Evolutionary conservation across 1,284 basidiomycete species (phyloP).

Genomic region (Irpex sp.): DNA sequence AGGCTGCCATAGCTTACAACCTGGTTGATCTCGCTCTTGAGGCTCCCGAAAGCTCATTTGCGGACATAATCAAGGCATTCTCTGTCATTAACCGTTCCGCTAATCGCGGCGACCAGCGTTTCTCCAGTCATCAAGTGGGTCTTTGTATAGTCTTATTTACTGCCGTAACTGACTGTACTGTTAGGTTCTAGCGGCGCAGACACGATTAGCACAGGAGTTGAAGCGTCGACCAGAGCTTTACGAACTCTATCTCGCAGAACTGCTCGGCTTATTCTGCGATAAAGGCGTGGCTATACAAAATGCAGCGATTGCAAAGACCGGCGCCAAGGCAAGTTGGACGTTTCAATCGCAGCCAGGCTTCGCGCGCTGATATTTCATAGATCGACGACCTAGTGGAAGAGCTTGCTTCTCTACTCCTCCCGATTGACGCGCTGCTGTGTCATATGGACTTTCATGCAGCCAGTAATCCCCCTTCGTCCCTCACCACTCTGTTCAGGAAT

Average conservation of each 20-base stretch:
- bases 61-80: conserved; percentile 84
- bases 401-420: conserved; percentile 81
- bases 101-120: conserved; percentile 81
- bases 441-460: conserved; percentile 75
- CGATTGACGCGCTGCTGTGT: conserved; percentile 86
- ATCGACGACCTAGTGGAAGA: conserved; percentile 85
- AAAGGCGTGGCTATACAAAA: conserved; percentile 93
- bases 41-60: conserved; percentile 75
- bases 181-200: conserved; percentile 84
- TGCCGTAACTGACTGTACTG: not conserved
- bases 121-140: conserved; percentile 80
- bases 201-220: conserved; percentile 79
- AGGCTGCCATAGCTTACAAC: conserved; percentile 89
- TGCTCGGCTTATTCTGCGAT: conserved; percentile 85
- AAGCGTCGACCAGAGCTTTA: conserved; percentile 71
- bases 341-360: not conserved
- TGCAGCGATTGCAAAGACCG: conserved; percentile 58
- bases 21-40: conserved; percentile 86
- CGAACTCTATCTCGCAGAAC: conserved; percentile 79
- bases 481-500: conserved; percentile 87
- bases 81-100: conserved; percentile 84
- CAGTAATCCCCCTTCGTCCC: conserved; percentile 50
- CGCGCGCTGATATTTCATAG: conserved; percentile 30
- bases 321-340: conserved; percentile 50
- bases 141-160: not conserved